A percentile compares a stretch with the other conserved stretches of the same genome.
Conservation (phyloP, 2,329 filamentous ascomycete genomes). For the Cryphonectria carpinicola region DNA sequence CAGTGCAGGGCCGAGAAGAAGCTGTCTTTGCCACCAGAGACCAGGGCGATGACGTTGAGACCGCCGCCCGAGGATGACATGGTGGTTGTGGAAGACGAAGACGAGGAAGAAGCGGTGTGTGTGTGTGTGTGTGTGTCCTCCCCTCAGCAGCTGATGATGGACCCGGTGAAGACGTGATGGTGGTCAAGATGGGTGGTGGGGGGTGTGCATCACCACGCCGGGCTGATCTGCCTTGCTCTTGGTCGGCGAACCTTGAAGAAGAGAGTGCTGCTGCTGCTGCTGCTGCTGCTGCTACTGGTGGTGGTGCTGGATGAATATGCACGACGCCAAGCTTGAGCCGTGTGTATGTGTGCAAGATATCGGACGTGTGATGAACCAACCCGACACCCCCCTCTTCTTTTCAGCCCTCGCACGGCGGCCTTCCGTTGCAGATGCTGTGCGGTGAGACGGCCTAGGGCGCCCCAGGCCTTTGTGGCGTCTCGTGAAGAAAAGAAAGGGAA, state of each 20-base stretch:
- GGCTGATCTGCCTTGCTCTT: neutral
- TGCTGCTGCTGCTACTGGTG: too few relatives aligned
- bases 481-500: neutral
- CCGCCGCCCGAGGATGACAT: constrained; percentile 38
- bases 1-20: constrained; percentile 93
- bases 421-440: neutral
- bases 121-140: neutral
- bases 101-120: neutral
- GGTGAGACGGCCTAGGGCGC: neutral
- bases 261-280: neutral
- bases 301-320: too few relatives aligned
- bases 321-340: neutral
- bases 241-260: neutral
- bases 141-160: neutral
- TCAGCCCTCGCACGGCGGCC: constrained; percentile 1
- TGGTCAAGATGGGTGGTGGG: neutral
- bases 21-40: constrained; percentile 97
- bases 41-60: constrained; percentile 83
- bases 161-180: neutral
- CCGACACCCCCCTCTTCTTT: too few relatives aligned
- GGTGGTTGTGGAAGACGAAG: neutral
- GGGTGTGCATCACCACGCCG: neutral
- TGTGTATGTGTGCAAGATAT: neutral
- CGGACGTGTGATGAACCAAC: neutral
- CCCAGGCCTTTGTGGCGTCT: neutral